phyloP scores from a whole-genome alignment of 106 monocot species.

The Alisma plantagoaquatica region DNA sequence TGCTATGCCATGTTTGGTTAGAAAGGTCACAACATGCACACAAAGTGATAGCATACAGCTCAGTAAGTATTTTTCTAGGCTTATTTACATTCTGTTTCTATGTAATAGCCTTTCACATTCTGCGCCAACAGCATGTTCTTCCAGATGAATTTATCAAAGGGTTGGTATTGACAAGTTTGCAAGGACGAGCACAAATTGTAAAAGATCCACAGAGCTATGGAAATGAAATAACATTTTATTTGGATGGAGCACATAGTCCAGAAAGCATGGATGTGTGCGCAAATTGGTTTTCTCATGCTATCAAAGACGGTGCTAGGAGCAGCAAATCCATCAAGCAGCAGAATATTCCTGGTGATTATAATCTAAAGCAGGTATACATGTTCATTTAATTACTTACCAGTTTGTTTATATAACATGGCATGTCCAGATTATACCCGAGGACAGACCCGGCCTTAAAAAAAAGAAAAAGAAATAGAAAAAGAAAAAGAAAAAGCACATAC shows the following conservation, averaged over 20 bases:
- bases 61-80: slow-evolving; percentile 21
- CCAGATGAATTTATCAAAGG: slow-evolving; percentile 73
- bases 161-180: slow-evolving; percentile 37
- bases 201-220: slow-evolving; percentile 22
- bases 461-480: too few species aligned
- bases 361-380: too few species aligned
- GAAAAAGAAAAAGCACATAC: too few species aligned
- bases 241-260: slow-evolving; percentile 97
- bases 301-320: slow-evolving; percentile 24
- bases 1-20: slow-evolving; percentile 57
- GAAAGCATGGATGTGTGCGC: slow-evolving; percentile 88
- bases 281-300: slow-evolving; percentile 68
- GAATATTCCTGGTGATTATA: too few species aligned
- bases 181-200: slow-evolving; percentile 83
- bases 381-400: too few species aligned
- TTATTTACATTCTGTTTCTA: too few species aligned
- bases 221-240: slow-evolving; percentile 50
- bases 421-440: too few species aligned
- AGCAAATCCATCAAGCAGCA: too few species aligned
- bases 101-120: too few species aligned
- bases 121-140: slow-evolving; percentile 35
- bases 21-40: slow-evolving; percentile 32
- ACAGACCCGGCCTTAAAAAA: too few species aligned
- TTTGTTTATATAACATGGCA: too few species aligned
- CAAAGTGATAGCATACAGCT: slow-evolving; percentile 19